Conservation (phyloP, 2,329 filamentous ascomycete genomes). For the Epichloe bromicola region DNA sequence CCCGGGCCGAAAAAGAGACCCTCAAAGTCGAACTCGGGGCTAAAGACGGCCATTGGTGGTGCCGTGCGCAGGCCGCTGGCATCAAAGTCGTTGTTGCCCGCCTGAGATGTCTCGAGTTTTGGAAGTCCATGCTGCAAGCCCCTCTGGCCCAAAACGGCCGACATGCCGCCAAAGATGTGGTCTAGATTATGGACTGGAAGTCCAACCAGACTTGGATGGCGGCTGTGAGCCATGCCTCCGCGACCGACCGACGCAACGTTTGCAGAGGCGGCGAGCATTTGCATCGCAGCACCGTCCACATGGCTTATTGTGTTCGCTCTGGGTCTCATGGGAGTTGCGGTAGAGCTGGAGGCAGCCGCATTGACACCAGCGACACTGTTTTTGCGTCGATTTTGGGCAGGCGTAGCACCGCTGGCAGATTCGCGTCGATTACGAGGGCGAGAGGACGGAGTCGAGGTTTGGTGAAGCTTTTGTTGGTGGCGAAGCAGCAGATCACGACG, state of each 20-base stretch:
- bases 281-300: constrained; percentile 65
- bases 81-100: constrained; percentile 51
- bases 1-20: constrained; percentile 55
- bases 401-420: constrained; percentile 63
- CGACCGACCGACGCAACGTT: constrained; percentile 35
- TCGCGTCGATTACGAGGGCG: constrained; percentile 81
- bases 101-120: constrained; percentile 68
- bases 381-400: constrained; percentile 65
- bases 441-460: constrained; percentile 77
- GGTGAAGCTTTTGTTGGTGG: constrained; percentile 97
- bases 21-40: constrained; percentile 34
- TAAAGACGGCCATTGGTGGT: constrained; percentile 51
- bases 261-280: constrained; percentile 48
- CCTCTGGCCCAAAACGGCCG: constrained; percentile 52
- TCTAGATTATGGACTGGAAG: constrained; percentile 46
- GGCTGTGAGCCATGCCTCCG: constrained; percentile 44
- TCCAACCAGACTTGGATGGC: constrained; percentile 62
- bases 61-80: constrained; percentile 62
- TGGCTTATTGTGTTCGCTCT: constrained; percentile 95
- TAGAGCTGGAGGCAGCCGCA: constrained; percentile 30
- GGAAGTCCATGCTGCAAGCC: constrained; percentile 56
- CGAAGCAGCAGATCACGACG: constrained; percentile 80
- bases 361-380: constrained; percentile 64
- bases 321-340: constrained; percentile 57
- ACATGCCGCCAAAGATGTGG: constrained; percentile 62